These are phyloP conservation scores for Nannochloropsis granulata DNA, from an alignment of 108 stramenopile species.

Conservation along the genomic window DNA sequence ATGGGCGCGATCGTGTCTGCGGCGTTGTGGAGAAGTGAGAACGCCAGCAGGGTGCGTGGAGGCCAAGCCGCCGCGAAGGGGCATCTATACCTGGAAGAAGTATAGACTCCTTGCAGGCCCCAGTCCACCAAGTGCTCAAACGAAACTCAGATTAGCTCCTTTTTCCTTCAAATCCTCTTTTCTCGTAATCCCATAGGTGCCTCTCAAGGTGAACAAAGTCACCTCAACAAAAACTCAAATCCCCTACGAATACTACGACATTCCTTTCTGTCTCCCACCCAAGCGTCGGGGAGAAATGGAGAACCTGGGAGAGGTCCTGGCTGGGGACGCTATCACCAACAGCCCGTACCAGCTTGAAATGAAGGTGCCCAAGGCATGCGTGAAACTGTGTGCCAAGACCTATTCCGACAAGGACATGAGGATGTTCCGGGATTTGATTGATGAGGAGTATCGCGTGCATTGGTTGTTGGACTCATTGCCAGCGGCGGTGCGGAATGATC, in stretches of 20 bases:
- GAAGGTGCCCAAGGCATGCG: not conserved
- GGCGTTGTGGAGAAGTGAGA: not conserved
- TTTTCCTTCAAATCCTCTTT: not conserved
- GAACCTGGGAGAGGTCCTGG: conserved; percentile 30
- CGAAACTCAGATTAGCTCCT: not conserved
- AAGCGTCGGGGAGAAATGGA: not conserved
- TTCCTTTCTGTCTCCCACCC: conserved; percentile 80
- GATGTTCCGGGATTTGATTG: conserved; percentile 56
- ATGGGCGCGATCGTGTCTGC: not conserved
- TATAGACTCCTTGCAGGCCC: too few relatives aligned
- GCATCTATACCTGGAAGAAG: too few relatives aligned
- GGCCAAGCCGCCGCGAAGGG: too few relatives aligned
- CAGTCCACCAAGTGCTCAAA: not conserved
- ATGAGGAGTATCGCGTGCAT: conserved; percentile 83
- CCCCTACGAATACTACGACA: conserved; percentile 82
- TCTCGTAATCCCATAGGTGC: conserved; percentile 19
- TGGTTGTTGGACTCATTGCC: conserved; percentile 41
- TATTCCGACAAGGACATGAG: conserved; percentile 25
- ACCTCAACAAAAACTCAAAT: conserved; percentile 61
- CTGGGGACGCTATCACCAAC: conserved; percentile 14
- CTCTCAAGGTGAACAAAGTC: conserved; percentile 39
- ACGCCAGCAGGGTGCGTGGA: too few relatives aligned
- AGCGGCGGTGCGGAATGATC: conserved; percentile 45
- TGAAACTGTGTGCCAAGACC: not conserved
- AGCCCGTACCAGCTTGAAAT: conserved; percentile 18